phyloP scores from a whole-genome alignment of 2,329 filamentous ascomycete genomes.

The Capronia epimyces region DNA sequence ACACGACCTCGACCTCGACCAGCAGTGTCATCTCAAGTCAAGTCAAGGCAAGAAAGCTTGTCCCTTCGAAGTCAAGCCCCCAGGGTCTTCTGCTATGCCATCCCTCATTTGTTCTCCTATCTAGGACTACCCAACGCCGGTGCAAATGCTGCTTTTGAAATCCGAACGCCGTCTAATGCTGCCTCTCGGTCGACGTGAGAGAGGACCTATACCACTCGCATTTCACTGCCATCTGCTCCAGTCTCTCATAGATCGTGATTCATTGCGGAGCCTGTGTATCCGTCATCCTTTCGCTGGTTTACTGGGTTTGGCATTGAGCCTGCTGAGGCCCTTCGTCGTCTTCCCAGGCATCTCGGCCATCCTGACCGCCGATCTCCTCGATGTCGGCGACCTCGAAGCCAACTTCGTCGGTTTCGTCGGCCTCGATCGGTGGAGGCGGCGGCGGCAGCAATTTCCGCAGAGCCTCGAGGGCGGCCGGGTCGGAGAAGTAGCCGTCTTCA shows the following conservation, averaged over 20 bases:
- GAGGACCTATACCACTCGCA: background rate
- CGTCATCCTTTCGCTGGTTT: slow-evolving; percentile 19
- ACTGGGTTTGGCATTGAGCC: slow-evolving; percentile 48
- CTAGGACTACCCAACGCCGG: background rate
- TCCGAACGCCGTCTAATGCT: slow-evolving; percentile 11
- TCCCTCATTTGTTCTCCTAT: background rate
- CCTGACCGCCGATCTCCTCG: slow-evolving; percentile 56
- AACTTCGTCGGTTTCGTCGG: slow-evolving; percentile 78
- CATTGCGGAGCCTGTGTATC: background rate
- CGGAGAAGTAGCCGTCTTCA: slow-evolving; percentile 72
- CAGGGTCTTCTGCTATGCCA: background rate
- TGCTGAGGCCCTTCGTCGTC: slow-evolving; percentile 45
- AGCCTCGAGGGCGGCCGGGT: slow-evolving; percentile 60
- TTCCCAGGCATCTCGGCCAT: slow-evolving; percentile 43
- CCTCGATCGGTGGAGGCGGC: slow-evolving; percentile 57
- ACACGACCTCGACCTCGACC: too few relatives aligned
- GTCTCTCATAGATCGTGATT: background rate
- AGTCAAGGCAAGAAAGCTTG: too few relatives aligned
- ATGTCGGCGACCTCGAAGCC: slow-evolving; percentile 78
- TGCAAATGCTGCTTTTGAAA: background rate
- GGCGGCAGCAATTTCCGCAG: slow-evolving; percentile 70
- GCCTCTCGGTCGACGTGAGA: background rate
- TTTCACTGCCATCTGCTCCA: background rate
- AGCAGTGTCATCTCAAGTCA: too few relatives aligned
- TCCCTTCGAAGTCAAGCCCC: too few relatives aligned